These are phyloP conservation scores for Colletotrichum abscissum DNA, from an alignment of 2,329 filamentous ascomycete genomes.

Conservation along the genomic window DNA sequence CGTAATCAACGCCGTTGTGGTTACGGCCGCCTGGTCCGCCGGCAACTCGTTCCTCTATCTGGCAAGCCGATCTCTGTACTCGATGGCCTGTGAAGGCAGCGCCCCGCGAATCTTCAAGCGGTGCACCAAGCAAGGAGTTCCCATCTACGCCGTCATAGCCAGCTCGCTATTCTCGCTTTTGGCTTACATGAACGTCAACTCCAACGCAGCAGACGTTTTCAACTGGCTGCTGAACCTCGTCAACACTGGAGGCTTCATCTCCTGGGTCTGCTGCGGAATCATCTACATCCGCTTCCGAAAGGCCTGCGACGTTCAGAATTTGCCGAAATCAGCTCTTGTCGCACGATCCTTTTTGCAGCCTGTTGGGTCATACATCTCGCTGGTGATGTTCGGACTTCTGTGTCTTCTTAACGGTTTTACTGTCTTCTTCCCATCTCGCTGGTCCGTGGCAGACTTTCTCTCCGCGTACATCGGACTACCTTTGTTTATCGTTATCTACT, in stretches of 20 bases:
- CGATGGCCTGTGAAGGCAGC: background rate
- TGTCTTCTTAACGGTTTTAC: background rate
- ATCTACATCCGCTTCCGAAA: constrained; percentile 70
- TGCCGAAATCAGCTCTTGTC: constrained; percentile 38
- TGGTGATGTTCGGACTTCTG: background rate
- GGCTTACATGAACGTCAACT: constrained; percentile 70
- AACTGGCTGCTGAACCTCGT: constrained; percentile 69
- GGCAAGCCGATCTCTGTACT: constrained; percentile 58
- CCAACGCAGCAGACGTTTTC: constrained; percentile 68
- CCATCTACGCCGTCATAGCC: constrained; percentile 47
- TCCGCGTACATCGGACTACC: background rate
- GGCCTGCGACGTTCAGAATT: constrained; percentile 54
- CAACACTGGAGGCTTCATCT: constrained; percentile 46
- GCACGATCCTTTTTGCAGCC: background rate
- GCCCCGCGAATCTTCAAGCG: background rate
- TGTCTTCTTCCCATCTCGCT: background rate
- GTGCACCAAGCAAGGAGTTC: constrained; percentile 1
- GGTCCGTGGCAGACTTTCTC: background rate
- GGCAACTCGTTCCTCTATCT: background rate
- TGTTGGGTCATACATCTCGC: background rate
- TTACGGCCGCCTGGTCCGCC: background rate
- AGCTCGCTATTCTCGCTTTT: constrained; percentile 71
- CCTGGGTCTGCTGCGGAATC: constrained; percentile 65
- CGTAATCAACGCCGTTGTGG: background rate
- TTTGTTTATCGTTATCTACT: background rate